Conservation (phyloP, 352 stramenopile species). For the Phytophthora europaea region DNA sequence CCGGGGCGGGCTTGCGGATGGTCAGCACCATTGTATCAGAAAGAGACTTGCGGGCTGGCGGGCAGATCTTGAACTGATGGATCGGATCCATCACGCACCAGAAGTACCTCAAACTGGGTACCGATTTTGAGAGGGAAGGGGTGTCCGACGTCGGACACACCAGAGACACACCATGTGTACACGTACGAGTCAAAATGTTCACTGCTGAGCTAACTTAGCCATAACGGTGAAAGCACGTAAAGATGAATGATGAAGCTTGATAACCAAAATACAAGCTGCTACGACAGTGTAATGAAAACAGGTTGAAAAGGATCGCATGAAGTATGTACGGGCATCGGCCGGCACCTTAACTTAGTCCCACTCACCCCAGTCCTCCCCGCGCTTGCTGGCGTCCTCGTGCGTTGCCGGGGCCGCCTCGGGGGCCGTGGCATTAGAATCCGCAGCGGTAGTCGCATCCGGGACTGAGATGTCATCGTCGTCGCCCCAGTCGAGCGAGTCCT, state of each 20-base stretch:
- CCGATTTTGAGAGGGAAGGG: slow-evolving; percentile 4
- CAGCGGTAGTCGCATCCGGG: slow-evolving; percentile 27
- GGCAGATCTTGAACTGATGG: slow-evolving; percentile 16
- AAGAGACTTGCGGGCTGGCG: slow-evolving; percentile 2
- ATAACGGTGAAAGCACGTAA: too few species aligned
- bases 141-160: slow-evolving; percentile 23
- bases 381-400: slow-evolving; percentile 50
- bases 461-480: slow-evolving; percentile 60
- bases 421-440: slow-evolving; percentile 14
- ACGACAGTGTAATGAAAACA: slow-evolving; percentile 11
- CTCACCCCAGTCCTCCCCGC: slow-evolving; percentile 74
- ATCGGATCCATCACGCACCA: background rate
- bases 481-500: slow-evolving; percentile 72
- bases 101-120: background rate
- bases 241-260: slow-evolving; percentile 9
- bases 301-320: slow-evolving; percentile 29
- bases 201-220: background rate
- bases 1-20: slow-evolving; percentile 75
- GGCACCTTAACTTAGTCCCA: slow-evolving; percentile 60
- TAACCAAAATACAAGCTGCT: slow-evolving; percentile 11
- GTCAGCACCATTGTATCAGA: slow-evolving; percentile 46
- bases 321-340: slow-evolving; percentile 22
- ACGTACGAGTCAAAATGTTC: too few species aligned
- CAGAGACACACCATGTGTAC: background rate
- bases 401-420: slow-evolving; percentile 21